Percentiles rank a stretch among this genome's conserved stretches.
phyloP scores from a whole-genome alignment of 192 early-diverging fungal species.

The Backusella luteola region DNA sequence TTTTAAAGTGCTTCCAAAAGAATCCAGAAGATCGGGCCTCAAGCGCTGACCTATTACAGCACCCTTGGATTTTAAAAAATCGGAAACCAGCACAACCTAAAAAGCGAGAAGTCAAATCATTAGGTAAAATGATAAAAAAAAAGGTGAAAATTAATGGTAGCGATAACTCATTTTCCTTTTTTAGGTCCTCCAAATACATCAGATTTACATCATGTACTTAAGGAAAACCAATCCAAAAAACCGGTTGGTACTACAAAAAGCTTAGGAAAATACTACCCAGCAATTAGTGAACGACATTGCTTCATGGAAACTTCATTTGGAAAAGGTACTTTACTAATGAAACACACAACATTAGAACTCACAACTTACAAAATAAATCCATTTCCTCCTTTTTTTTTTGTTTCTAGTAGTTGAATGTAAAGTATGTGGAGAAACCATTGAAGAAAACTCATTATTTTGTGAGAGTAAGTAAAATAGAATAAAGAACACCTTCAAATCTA shows the following conservation, averaged over 20 bases:
- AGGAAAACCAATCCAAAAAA: not conserved
- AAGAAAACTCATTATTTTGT: constrained; percentile 46
- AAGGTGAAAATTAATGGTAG: not conserved
- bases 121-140: not conserved
- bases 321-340: constrained; percentile 11
- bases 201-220: not conserved
- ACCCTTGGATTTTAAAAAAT: constrained; percentile 71
- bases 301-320: constrained; percentile 18
- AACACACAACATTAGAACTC: not conserved
- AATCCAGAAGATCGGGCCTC: constrained; percentile 70
- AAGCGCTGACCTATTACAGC: constrained; percentile 66
- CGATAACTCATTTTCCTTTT: not conserved
- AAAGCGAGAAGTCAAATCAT: not conserved
- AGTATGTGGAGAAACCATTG: constrained; percentile 43
- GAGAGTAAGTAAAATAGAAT: constrained; percentile 38
- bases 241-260: not conserved
- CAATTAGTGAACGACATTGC: not conserved
- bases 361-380: not conserved
- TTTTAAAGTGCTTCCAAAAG: constrained; percentile 83
- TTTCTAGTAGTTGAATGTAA: constrained; percentile 45
- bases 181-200: not conserved
- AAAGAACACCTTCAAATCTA: not conserved
- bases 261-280: not conserved
- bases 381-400: not conserved
- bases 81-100: not conserved